Percentiles rank a stretch among this genome's conserved stretches.
Evolutionary conservation across 2,329 filamentous ascomycete genomes (phyloP).

Genomic region (Clathrospora elynae): DNA sequence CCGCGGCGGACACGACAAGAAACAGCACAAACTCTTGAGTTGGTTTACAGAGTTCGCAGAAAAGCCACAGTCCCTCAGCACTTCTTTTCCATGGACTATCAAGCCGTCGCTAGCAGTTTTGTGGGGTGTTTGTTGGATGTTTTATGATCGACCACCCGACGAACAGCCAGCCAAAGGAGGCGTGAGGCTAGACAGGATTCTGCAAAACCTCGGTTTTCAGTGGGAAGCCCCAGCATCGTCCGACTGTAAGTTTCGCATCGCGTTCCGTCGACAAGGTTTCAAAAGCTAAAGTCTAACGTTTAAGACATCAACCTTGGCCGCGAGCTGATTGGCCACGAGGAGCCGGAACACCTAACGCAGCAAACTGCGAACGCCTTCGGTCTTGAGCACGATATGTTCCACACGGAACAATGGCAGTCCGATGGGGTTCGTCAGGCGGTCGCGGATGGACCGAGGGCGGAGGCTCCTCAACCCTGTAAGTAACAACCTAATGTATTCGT

Average conservation of each 20-base stretch:
- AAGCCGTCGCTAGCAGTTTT: constrained; percentile 51
- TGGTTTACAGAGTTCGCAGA: constrained; percentile 52
- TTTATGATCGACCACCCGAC: constrained; percentile 30
- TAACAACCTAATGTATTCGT: constrained; percentile 19
- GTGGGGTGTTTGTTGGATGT: constrained; percentile 54
- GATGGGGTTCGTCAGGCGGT: constrained; percentile 22
- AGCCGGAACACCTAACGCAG: constrained; percentile 36
- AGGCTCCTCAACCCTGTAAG: constrained; percentile 29
- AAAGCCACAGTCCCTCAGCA: constrained; percentile 48
- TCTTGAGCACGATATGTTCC: constrained; percentile 29
- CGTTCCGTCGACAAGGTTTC: constrained; percentile 23
- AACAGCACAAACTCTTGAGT: constrained; percentile 38
- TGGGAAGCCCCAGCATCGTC: constrained; percentile 39
- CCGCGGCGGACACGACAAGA: constrained; percentile 40
- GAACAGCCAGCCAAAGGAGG: constrained; percentile 18
- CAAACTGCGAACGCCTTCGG: constrained; percentile 26
- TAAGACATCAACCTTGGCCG: constrained; percentile 42
- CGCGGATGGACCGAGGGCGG: constrained; percentile 19
- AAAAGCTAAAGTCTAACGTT: constrained; percentile 33
- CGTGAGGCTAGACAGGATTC: constrained; percentile 32
- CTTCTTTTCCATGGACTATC: constrained; percentile 53
- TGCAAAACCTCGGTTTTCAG: constrained; percentile 33
- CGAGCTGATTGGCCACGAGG: constrained; percentile 37
- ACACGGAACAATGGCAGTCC: constrained; percentile 37
- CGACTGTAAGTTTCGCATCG: constrained; percentile 42